phyloP scores from a whole-genome alignment of 2,329 filamentous ascomycete genomes.

The Penicillium vulpinum region DNA sequence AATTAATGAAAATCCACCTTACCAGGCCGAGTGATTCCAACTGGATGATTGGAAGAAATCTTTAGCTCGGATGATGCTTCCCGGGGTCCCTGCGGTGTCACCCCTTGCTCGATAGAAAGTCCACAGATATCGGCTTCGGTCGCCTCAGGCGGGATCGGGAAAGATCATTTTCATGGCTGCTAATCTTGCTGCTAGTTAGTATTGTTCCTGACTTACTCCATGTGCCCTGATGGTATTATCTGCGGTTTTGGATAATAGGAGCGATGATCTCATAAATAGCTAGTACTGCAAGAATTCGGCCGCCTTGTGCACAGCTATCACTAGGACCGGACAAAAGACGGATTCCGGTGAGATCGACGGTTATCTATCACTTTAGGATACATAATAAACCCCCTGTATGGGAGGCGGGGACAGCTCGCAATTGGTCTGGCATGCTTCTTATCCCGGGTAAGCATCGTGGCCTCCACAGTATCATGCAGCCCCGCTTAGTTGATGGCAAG shows the following conservation, averaged over 20 bases:
- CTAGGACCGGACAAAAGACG: constrained; percentile 1
- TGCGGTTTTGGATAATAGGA: neutral
- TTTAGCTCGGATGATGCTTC: constrained; percentile 10
- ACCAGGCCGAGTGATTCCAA: neutral
- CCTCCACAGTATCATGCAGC: neutral
- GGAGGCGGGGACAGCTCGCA: neutral
- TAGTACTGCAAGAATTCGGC: too few relatives aligned
- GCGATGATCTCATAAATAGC: neutral
- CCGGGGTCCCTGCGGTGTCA: constrained; percentile 9
- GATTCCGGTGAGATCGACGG: constrained; percentile 9
- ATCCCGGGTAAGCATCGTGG: constrained; percentile 1
- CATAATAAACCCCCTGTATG: neutral
- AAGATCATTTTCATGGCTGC: neutral
- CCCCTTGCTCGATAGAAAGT: constrained; percentile 3
- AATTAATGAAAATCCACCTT: neutral
- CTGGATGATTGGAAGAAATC: neutral
- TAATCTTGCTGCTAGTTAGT: neutral
- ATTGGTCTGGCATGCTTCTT: neutral
- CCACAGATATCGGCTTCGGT: constrained; percentile 15
- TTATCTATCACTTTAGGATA: neutral
- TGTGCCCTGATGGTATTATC: neutral
- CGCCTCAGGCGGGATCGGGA: constrained; percentile 8
- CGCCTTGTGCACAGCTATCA: neutral
- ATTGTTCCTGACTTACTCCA: neutral
- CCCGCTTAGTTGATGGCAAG: neutral